Percentiles rank a stretch among this genome's conserved stretches.
Conservation (phyloP, 176 grass and related monocot species). For the Musa schizocarpa region DNA sequence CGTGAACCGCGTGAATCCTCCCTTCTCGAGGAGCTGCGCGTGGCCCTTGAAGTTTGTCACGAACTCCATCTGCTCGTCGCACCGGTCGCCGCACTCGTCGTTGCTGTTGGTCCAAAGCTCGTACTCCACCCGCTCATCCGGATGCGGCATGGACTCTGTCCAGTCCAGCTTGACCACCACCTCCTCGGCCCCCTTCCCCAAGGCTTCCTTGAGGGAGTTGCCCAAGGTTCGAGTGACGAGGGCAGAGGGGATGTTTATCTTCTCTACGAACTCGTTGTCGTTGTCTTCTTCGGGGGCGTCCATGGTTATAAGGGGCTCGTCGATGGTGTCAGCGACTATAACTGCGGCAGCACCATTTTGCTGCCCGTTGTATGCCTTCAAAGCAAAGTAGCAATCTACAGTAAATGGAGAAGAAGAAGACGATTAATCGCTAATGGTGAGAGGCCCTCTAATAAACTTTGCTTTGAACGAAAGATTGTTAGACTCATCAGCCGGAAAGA, state of each 20-base stretch:
- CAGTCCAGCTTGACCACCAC: constrained; percentile 79
- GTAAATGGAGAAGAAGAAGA: background rate
- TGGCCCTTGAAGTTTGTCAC: constrained; percentile 56
- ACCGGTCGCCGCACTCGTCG: constrained; percentile 61
- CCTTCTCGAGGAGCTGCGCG: constrained; percentile 68
- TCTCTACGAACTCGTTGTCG: constrained; percentile 47
- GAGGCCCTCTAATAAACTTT: constrained; percentile 77
- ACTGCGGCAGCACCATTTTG: constrained; percentile 3
- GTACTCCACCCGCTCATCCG: constrained; percentile 88
- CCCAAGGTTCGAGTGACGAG: constrained; percentile 40
- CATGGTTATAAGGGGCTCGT: constrained; percentile 9
- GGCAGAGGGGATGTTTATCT: constrained; percentile 73
- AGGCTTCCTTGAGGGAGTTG: constrained; percentile 22
- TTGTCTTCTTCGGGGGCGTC: constrained; percentile 41
- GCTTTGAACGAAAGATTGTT: constrained; percentile 35
- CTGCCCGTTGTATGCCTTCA: constrained; percentile 17
- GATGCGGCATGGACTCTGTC: constrained; percentile 92
- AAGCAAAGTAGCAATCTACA: constrained; percentile 10
- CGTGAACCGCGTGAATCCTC: constrained; percentile 53
- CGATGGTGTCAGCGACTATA: background rate
- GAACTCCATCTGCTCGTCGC: constrained; percentile 25
- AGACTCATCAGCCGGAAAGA: too few relatives aligned
- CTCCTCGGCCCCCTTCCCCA: background rate
- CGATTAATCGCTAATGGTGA: background rate
- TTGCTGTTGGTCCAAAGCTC: constrained; percentile 99